Evolutionary conservation across 2,329 filamentous ascomycete species (phyloP).

Genomic region (Cercospora sp.): DNA sequence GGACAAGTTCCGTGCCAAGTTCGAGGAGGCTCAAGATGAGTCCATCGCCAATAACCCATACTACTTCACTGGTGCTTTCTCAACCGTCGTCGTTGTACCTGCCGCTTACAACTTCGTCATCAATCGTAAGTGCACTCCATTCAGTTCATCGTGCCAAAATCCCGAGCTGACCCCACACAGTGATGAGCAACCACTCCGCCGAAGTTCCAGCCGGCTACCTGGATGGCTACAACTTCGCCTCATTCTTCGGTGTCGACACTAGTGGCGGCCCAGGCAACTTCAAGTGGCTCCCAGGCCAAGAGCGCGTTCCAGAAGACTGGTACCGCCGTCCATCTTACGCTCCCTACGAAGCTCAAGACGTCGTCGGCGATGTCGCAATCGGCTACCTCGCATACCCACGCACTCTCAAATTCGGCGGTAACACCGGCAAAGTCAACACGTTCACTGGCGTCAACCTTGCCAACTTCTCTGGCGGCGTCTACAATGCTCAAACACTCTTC

Average conservation of each 20-base stretch:
- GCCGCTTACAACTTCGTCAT: slow-evolving; percentile 36
- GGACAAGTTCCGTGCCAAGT: slow-evolving; percentile 28
- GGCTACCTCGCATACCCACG: slow-evolving; percentile 23
- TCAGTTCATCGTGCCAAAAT: not conserved
- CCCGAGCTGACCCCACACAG: slow-evolving; percentile 21
- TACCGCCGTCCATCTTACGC: slow-evolving; percentile 27
- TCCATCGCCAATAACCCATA: slow-evolving; percentile 38
- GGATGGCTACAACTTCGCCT: slow-evolving; percentile 26
- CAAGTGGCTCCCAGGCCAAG: slow-evolving; percentile 25
- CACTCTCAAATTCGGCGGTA: slow-evolving; percentile 37
- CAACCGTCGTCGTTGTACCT: slow-evolving; percentile 31
- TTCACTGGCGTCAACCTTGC: slow-evolving; percentile 40
- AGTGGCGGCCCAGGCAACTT: slow-evolving; percentile 23
- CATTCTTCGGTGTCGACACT: slow-evolving; percentile 28
- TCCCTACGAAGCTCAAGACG: slow-evolving; percentile 23
- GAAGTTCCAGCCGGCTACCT: slow-evolving; percentile 28
- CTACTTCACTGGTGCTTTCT: slow-evolving; percentile 37
- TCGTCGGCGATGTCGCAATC: slow-evolving; percentile 21
- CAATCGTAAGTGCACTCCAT: slow-evolving; percentile 15
- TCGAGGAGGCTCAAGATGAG: slow-evolving; percentile 26
- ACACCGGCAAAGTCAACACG: slow-evolving; percentile 36
- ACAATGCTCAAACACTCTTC: slow-evolving; percentile 38
- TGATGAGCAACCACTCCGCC: slow-evolving; percentile 29
- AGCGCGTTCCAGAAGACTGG: slow-evolving; percentile 30
- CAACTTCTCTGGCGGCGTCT: slow-evolving; percentile 44